Base-by-base conservation (phyloP, 345 rosid genomes). In the Orychophragmus violaceus region DNA sequence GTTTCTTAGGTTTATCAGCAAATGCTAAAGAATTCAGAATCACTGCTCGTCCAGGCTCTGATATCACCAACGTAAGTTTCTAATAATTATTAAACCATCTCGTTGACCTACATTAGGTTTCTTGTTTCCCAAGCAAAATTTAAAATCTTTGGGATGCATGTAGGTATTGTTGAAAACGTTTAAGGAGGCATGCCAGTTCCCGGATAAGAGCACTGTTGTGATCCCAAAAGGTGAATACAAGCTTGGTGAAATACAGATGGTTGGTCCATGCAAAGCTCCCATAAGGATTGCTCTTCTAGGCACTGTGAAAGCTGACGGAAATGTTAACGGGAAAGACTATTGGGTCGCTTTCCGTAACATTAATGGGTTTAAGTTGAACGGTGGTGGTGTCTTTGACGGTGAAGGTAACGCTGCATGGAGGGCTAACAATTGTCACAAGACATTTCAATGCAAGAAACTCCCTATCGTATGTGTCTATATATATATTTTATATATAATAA, bases 331-430 rank as follows among this genome's bases (percentile, higher is more conserved):
- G 8, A 62, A 56, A 9, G 70, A 71, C 4, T 24, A 30, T 9
- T 87, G 94, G 89, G 42, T 89, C 46, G 58, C 59, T 22, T 89
- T 89, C 66, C 78, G 86, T 14, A n/a, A 63, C 11, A 63, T 86
- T 3, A 18, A 80, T 28, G 80, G 80, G 21, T 71, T 74, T 56
- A 62, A 76, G 4, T 58, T 89, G 45, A 77, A 78, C 36, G 96
- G 96, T 0, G 68, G 72, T 7, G 94, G 96, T 45, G 71, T 69
- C 11, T 35, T 87, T 6, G 87, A 89, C 28, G 96, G 94, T 64
- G 88, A 83, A 62, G 96, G 96, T 14, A 19, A 70, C 13, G 24
- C 70, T 1, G 78, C 75, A 33, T 89, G 96, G 96, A 57, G 81
- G 23, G 77, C 69, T 2, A 74, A 74, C 5, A 59, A 74, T 25